phyloP scores from a whole-genome alignment of 805 yeast species.

The Ogataea polymorpha region DNA sequence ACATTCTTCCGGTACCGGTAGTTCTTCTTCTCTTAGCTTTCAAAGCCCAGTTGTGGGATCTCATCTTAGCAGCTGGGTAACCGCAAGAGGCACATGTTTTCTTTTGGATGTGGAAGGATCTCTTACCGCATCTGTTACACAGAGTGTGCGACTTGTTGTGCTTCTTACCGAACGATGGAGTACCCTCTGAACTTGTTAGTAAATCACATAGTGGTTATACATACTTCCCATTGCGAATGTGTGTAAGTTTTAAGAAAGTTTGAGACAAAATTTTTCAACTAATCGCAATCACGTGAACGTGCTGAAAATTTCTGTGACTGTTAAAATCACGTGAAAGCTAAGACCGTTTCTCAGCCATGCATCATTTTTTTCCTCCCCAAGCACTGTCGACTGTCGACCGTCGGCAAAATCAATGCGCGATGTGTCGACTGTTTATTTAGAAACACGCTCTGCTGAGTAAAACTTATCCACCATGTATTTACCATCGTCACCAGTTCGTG shows the following conservation, averaged over 20 bases:
- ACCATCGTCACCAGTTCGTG: conserved; percentile 34
- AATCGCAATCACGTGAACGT: conserved; percentile 9
- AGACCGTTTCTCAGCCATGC: too few species aligned
- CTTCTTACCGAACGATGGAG: conserved; percentile 99
- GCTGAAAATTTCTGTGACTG: conserved; percentile 4
- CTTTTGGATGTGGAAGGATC: conserved; percentile 99
- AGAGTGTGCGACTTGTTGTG: conserved; percentile 99
- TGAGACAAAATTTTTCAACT: conserved; percentile 15
- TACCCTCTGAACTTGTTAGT: conserved; percentile 73
- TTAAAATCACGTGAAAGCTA: conserved; percentile 3
- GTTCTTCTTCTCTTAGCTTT: conserved; percentile 99
- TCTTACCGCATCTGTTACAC: conserved; percentile 98
- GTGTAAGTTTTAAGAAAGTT: conserved; percentile 9
- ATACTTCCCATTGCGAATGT: conserved; percentile 69
- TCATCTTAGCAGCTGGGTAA: conserved; percentile 98
- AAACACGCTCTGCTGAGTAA: conserved; percentile 11
- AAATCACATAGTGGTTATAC: conserved; percentile 35
- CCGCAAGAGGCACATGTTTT: conserved; percentile 98
- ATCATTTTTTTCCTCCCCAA: too few species aligned
- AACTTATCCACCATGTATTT: conserved; percentile 18
- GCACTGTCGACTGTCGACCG: conserved; percentile 5
- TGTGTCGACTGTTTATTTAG: conserved; percentile 13
- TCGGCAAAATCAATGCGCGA: conserved; percentile 1
- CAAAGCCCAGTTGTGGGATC: conserved; percentile 99
- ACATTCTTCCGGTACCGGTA: conserved; percentile 99